A percentile compares a stretch with the other conserved stretches of the same genome.
phyloP scores from a whole-genome alignment of 208 protist species.

The Leishmania tarentolae region DNA sequence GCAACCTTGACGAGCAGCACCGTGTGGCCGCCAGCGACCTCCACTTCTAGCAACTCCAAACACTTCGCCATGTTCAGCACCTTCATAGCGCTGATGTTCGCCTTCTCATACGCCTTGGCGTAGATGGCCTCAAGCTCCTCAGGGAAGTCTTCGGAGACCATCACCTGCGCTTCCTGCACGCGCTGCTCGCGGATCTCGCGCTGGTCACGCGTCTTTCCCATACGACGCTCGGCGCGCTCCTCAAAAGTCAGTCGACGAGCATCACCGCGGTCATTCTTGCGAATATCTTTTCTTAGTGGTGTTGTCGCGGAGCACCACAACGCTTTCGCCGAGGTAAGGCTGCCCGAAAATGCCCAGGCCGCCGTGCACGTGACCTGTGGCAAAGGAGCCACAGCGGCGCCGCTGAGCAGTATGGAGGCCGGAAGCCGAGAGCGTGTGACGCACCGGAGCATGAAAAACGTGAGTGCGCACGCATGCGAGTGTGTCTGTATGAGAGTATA shows the following conservation, averaged over 20 bases:
- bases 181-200: slow-evolving; percentile 64
- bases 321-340: neutral
- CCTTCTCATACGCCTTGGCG: slow-evolving; percentile 58
- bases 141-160: slow-evolving; percentile 78
- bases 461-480: neutral
- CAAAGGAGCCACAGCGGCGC: neutral
- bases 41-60: slow-evolving; percentile 76
- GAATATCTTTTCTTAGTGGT: slow-evolving; percentile 59
- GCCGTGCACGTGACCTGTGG: neutral
- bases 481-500: neutral
- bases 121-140: slow-evolving; percentile 72
- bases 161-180: slow-evolving; percentile 62
- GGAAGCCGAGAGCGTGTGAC: neutral
- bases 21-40: slow-evolving; percentile 63
- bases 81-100: slow-evolving; percentile 84
- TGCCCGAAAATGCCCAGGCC: neutral
- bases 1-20: slow-evolving; percentile 74
- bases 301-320: slow-evolving; percentile 22
- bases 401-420: neutral
- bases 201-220: slow-evolving; percentile 71
- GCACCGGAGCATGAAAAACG: slow-evolving; percentile 1
- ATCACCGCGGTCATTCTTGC: slow-evolving; percentile 69
- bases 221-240: slow-evolving; percentile 76
- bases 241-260: slow-evolving; percentile 83
- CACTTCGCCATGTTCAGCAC: slow-evolving; percentile 91